Evolutionary conservation across 208 protist species (phyloP).

Genomic region (Phytomonas francai): DNA sequence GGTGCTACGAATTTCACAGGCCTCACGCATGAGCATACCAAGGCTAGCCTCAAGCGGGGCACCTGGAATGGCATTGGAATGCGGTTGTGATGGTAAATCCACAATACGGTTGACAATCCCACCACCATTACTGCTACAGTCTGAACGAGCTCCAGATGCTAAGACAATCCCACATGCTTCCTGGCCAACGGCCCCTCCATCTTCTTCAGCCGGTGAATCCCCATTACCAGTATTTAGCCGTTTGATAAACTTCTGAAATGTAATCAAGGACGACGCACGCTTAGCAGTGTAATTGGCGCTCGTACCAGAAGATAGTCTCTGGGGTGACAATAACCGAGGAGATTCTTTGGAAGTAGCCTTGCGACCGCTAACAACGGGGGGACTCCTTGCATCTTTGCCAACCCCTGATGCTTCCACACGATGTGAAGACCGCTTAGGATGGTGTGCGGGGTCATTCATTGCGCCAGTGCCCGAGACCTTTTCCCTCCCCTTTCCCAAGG

Average conservation of each 20-base stretch:
- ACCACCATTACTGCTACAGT: not conserved
- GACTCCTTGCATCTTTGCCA: not conserved
- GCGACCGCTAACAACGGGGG: not conserved
- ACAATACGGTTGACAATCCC: not conserved
- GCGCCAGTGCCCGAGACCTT: not conserved
- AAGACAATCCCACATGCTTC: not conserved
- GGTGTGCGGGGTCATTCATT: not conserved
- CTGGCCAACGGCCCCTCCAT: not conserved
- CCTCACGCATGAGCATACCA: constrained; percentile 49
- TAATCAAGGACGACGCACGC: not conserved
- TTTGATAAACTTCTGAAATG: not conserved
- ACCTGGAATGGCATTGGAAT: not conserved
- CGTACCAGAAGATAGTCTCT: not conserved
- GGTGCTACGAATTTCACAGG: constrained; percentile 37
- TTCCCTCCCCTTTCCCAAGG: not conserved
- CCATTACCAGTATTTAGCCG: not conserved
- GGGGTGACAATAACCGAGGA: not conserved
- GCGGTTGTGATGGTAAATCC: not conserved
- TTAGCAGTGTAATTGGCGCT: not conserved
- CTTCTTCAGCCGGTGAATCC: not conserved
- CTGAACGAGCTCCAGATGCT: not conserved
- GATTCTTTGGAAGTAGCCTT: not conserved
- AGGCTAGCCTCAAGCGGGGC: constrained; percentile 23
- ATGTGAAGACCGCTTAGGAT: not conserved
- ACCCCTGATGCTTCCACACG: not conserved